Base-by-base conservation (phyloP, 2,329 filamentous ascomycete genomes). In the Aspergillus awamori region DNA sequence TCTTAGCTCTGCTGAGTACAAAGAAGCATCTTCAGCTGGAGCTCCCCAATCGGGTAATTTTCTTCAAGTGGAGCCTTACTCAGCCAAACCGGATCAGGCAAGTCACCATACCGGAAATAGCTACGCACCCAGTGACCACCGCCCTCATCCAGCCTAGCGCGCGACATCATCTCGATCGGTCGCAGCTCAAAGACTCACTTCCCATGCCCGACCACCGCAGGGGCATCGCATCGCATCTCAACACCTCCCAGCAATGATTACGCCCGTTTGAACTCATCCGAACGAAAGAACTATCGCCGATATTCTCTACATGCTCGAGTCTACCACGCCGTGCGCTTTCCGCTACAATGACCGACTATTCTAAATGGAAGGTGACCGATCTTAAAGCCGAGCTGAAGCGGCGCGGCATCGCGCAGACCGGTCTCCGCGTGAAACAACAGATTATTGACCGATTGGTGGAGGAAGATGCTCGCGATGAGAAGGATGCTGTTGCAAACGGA, bases 371-470 rank as follows among this genome's bases (percentile, higher is more conserved):
- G 78, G 91, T 94, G 64, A 82, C 87, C 36, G 89, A 93, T 70
- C 83, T 94, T 61, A 90, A 89, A 76, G 86, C 86, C 22, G 89
- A 93, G 80, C 83, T 93, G 45, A 92, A 91, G 77, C 82, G 81
- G 61, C 86, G 90, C 65, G 87, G 87, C n/a, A 84, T 93, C 41
- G 80, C 87, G 5, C 84, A 87, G 63, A 85, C 85, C 24, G 91
- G 91, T 8, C 82, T 92, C 56, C 91, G 93, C 73, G 83, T 87
- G 24, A 90, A 89, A 62, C 84, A 81, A 54, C 74, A 81, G 28
- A 77, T 93, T 51, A 82, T 93, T 59, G 84, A 88, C 62, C 86
- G 89, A 61, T 77, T 94, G 49, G 72, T 81, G 11, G 79, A 82
- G 61, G 70, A 74, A 41, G 79, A 81, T 58, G 67, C 67, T 20